Percentiles rank a stretch among this genome's conserved stretches.
Conservation (phyloP, 768 basidiomycete species). For the Trametes meyenii region DNA sequence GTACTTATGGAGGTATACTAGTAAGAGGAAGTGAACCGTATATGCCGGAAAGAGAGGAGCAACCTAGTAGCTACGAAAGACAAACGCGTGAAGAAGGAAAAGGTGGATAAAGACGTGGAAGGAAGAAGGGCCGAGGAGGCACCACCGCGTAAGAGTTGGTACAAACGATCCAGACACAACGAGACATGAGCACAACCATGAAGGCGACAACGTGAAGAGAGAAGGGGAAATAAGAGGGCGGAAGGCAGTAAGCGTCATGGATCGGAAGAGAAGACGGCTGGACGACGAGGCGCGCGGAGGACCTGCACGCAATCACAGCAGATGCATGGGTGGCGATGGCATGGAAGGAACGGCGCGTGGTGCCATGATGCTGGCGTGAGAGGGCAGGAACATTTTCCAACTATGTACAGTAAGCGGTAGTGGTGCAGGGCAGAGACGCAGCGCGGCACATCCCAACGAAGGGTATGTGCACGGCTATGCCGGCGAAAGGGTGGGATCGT, state of each 20-base stretch:
- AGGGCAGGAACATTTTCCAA: constrained; percentile 19
- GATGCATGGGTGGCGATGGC: constrained; percentile 18
- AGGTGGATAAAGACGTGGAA: background rate
- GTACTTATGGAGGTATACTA: constrained; percentile 17
- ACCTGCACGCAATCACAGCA: constrained; percentile 7
- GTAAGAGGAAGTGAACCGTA: constrained; percentile 8
- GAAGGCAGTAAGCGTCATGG: constrained; percentile 18
- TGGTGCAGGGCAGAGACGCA: constrained; percentile 14
- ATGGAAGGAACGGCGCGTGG: constrained; percentile 23
- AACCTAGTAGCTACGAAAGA: constrained; percentile 12
- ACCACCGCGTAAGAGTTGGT: constrained; percentile 9
- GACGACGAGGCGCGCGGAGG: background rate
- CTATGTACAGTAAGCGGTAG: constrained; percentile 26
- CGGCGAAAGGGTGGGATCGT: constrained; percentile 11
- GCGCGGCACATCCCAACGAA: constrained; percentile 2
- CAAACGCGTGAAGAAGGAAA: constrained; percentile 7
- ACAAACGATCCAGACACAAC: constrained; percentile 24
- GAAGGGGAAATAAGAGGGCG: constrained; percentile 1
- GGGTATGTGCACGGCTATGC: background rate
- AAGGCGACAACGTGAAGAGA: constrained; percentile 3
- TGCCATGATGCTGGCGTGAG: constrained; percentile 16
- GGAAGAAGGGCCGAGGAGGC: background rate
- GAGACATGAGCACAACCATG: constrained; percentile 26
- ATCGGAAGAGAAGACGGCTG: constrained; percentile 5
- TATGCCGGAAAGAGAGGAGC: constrained; percentile 22